These are phyloP conservation scores for Solanum hybrid DNA, from an alignment of 305 asterid species.

Conservation along the genomic window DNA sequence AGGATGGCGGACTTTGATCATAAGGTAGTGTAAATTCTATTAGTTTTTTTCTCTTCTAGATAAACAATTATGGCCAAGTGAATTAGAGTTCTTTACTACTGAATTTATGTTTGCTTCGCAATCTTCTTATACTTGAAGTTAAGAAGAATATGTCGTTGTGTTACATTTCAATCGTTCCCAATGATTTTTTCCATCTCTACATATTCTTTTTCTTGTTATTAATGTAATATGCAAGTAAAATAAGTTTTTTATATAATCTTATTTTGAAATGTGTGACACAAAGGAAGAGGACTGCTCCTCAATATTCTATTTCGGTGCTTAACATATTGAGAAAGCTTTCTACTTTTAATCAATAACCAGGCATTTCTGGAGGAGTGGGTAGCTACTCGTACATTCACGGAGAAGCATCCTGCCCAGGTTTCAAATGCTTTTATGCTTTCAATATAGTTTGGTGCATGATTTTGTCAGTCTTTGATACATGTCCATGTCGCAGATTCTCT, in stretches of 20 bases:
- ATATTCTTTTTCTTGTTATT: not conserved
- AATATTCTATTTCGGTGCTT: not conserved
- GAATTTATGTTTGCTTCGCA: not conserved
- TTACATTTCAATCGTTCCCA: not conserved
- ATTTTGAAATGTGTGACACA: not conserved
- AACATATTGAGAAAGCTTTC: not conserved
- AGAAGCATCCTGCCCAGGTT: slow-evolving; percentile 71
- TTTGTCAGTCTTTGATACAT: not conserved
- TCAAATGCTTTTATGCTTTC: not conserved
- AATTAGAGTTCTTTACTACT: not conserved
- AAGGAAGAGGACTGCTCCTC: not conserved
- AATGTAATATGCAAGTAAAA: not conserved
- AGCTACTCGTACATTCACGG: slow-evolving; percentile 48
- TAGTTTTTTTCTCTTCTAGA: not conserved
- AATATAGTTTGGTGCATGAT: not conserved
- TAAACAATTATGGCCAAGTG: not conserved
- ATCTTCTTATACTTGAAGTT: not conserved
- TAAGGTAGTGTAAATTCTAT: slow-evolving; percentile 33
- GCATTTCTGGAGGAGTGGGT: slow-evolving; percentile 96
- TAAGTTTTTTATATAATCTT: not conserved
- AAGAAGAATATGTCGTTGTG: not conserved
- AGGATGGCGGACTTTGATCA: slow-evolving; percentile 95
- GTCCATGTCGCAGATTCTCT: not conserved
- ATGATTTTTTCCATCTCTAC: not conserved
- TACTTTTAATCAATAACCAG: slow-evolving; percentile 22